Evolutionary conservation across 2,329 filamentous ascomycete genomes (phyloP), one percentile per base, ranked within the genome.

Genomic region (Trichoderma endophyticum): DNA sequence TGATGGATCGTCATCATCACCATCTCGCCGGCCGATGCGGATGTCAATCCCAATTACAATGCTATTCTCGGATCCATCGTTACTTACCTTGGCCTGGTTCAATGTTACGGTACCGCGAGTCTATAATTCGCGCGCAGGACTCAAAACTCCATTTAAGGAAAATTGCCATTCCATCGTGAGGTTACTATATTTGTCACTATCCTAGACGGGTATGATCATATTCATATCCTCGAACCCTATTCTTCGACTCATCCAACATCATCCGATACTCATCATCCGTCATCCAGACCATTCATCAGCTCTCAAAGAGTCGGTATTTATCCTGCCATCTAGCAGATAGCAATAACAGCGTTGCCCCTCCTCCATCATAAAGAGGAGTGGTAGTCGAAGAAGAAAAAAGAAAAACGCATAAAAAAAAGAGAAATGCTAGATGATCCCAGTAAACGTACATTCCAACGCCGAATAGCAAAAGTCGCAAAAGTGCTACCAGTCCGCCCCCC

Each of bases 371-470:
- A 21, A 24, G 32, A 14, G 32, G 34, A 24, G 32, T 14, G 5
- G 15, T 0, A 56, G 6, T 1, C 9, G 56, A 28, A 59, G 15
- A 57, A n/a, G 6, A 66, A 32, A 70, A 15, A 60, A 32, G 70
- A 70, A 28, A 65, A 32, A 15, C 26, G 18, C 14, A 18, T 4
- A 12, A 24, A 30, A 65, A 64, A 43, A 59, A 43, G 24, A 48
- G 11, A 14, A 28, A 67, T 66, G 70, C 39, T 48, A 61, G 24
- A 39, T 39, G 56, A 57, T 64, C 48, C 60, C 56, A 56, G 32
- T 71, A 71, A 39, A 61, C 36, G 56, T 48, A 62, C 70, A 68
- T 67, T 18, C 64, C 70, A 72, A 72, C 70, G 70, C 70, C 70
- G n/a, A 21, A 39, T 48, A 56, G 26, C 24, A 64, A 39, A 64